Percentiles rank a stretch among this genome's conserved stretches.
Evolutionary conservation across 805 yeast genomes (phyloP).

Genomic region (Komagataella pseudopastoris): DNA sequence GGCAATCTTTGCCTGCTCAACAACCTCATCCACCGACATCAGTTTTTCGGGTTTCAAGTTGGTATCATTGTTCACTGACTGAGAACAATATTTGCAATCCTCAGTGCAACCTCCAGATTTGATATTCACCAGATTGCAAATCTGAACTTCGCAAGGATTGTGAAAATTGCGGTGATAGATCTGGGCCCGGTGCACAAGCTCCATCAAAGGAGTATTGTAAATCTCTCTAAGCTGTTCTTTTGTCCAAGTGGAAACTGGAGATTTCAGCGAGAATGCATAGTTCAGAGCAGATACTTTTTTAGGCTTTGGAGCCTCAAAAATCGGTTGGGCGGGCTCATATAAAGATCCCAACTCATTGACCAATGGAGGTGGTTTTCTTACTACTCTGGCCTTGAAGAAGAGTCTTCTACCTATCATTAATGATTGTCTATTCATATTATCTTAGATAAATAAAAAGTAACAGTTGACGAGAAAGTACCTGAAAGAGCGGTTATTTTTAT

Average conservation of each 20-base stretch:
- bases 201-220: constrained; percentile 53
- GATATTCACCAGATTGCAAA: constrained; percentile 63
- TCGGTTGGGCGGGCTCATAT: not conserved
- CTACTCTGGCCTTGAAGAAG: not conserved
- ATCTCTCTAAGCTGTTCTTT: constrained; percentile 44
- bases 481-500: no score
- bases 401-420: not conserved
- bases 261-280: constrained; percentile 16
- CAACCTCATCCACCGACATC: constrained; percentile 46
- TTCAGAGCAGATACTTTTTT: constrained; percentile 4
- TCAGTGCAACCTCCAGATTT: constrained; percentile 77
- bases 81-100: constrained; percentile 75
- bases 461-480: not conserved
- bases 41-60: constrained; percentile 61
- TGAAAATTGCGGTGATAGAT: constrained; percentile 54
- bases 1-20: constrained; percentile 50
- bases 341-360: not conserved
- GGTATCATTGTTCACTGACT: constrained; percentile 54
- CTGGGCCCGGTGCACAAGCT: constrained; percentile 46
- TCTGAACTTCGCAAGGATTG: constrained; percentile 56
- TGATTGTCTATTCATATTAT: not conserved
- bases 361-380: not conserved
- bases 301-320: not conserved
- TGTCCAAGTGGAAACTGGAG: constrained; percentile 37
- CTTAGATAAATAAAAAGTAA: not conserved